Conservation (phyloP, 805 yeast species). For the Saccharomyces kudriavzevii region DNA sequence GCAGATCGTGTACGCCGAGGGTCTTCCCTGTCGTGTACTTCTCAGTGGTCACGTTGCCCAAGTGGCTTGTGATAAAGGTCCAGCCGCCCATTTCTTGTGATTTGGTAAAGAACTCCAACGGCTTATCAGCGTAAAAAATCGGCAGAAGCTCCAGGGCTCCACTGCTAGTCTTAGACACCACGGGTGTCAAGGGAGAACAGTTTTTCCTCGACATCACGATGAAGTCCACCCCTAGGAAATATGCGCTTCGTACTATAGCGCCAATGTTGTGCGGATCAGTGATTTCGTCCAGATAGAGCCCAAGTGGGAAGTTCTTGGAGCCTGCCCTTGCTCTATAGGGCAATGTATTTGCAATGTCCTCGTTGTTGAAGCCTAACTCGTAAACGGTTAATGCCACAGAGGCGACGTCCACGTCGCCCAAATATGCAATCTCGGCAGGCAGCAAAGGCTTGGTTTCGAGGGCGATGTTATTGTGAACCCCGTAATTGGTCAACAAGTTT, state of each 20-base stretch:
- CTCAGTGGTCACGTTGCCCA: slow-evolving; percentile 31
- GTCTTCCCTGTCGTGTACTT: slow-evolving; percentile 30
- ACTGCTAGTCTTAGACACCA: slow-evolving; percentile 70
- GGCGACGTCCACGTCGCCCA: slow-evolving; percentile 27
- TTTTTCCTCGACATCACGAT: slow-evolving; percentile 60
- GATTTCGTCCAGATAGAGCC: slow-evolving; percentile 67
- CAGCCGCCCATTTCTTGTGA: slow-evolving; percentile 52
- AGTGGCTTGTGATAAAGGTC: slow-evolving; percentile 59
- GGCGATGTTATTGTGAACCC: slow-evolving; percentile 75
- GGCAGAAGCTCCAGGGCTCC: slow-evolving; percentile 76
- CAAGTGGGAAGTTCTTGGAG: slow-evolving; percentile 47
- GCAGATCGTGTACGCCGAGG: slow-evolving; percentile 38
- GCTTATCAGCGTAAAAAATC: slow-evolving; percentile 49
- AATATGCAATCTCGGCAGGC: slow-evolving; percentile 16
- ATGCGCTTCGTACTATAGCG: slow-evolving; percentile 71
- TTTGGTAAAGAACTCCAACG: slow-evolving; percentile 53
- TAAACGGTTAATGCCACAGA: slow-evolving; percentile 7
- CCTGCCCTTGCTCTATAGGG: slow-evolving; percentile 19
- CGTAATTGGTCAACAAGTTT: slow-evolving; percentile 53
- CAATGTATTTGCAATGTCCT: slow-evolving; percentile 18
- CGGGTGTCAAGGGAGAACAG: slow-evolving; percentile 69
- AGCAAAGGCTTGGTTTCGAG: slow-evolving; percentile 46
- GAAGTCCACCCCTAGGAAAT: slow-evolving; percentile 76
- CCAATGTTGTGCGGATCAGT: slow-evolving; percentile 87
- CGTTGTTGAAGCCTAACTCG: slow-evolving; percentile 10